phyloP scores from a whole-genome alignment of 108 stramenopile genomes.

The Conticribra guillardii region DNA sequence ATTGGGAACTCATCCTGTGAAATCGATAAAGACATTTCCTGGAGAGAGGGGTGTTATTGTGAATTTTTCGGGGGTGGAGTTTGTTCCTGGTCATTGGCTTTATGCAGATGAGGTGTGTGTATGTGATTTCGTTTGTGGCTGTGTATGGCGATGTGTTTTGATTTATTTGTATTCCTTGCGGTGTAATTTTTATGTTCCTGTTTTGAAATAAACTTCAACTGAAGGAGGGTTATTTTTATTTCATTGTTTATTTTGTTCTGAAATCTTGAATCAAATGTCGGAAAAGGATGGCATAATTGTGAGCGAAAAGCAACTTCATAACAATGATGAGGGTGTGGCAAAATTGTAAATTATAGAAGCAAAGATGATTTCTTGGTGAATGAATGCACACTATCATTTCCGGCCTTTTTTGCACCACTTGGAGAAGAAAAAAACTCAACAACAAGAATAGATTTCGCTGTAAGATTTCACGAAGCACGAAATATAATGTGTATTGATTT shows the following conservation, averaged over 20 bases:
- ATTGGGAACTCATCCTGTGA: constrained; percentile 67
- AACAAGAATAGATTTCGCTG: too few relatives aligned
- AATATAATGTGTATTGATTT: too few relatives aligned
- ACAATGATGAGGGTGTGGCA: neutral
- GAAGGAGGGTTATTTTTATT: neutral
- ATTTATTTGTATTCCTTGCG: too few relatives aligned
- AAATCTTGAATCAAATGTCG: neutral
- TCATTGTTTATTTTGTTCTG: neutral
- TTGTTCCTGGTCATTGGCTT: constrained; percentile 50
- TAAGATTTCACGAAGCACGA: too few relatives aligned
- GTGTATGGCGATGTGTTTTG: too few relatives aligned
- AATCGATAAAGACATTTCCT: constrained; percentile 53
- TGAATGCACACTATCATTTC: too few relatives aligned
- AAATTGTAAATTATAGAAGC: neutral
- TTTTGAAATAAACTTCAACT: too few relatives aligned
- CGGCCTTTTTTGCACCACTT: too few relatives aligned
- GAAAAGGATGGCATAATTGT: constrained; percentile 48
- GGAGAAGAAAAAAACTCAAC: too few relatives aligned
- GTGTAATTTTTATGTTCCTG: too few relatives aligned
- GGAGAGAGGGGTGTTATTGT: constrained; percentile 46
- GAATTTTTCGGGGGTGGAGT: constrained; percentile 60
- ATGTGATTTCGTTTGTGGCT: neutral
- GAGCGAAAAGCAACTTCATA: constrained; percentile 22
- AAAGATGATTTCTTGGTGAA: too few relatives aligned
- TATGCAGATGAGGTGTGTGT: constrained; percentile 55